Base-by-base conservation (phyloP, 2,329 filamentous ascomycete species). In the Albifimbria verrucaria region DNA sequence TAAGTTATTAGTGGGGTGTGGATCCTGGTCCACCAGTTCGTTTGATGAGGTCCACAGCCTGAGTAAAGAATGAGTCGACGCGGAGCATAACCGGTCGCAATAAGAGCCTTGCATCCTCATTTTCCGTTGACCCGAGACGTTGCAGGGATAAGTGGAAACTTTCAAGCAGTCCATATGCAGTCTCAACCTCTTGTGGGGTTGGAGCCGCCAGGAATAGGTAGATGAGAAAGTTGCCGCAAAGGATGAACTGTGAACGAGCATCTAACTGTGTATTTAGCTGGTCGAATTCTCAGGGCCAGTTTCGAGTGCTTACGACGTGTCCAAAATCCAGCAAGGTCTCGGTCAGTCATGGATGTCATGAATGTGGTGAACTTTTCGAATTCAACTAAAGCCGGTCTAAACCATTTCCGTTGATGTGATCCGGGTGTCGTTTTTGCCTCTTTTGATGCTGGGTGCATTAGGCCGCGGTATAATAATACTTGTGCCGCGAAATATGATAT, bases 171-270 rank as follows among this genome's bases (percentile, higher is more conserved):
- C 64, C 61, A 45, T 72, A 73, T 1, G 72, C 67, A 2, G 62
- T 59, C 21, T 65, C 65, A 4, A 72, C 65, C 47, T 74, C 66
- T 3, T 55, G 53, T 3, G 60, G 60, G 7, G 69, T 66, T 0
- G 72, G 69, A 1, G 75, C 74, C 4, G 76, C 63, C 1, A 78
- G 65, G 47, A 78, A 78, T 0, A 78, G 66, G 54, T 77, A 77
- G 23, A 78, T 75, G 47, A 78, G 65, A 49, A 78, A 77, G 56
- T 78, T 78, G 17, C 75, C 74, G 36, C 72, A 75, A 0, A 77
- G 63, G 3, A 77, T 76, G 1, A 78, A 61, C 52, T 78, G 75
- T 7, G 73, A 76, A 15, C 76, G 69, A 20, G 60, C 64, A 53
- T 70, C 32, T 39, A 17, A 12, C 67, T 65, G 7, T 7, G 2